Percentiles rank a stretch among this genome's conserved stretches.
Conservation (phyloP, 163 green algal species). For the Trebouxiophyceae sp. region DNA sequence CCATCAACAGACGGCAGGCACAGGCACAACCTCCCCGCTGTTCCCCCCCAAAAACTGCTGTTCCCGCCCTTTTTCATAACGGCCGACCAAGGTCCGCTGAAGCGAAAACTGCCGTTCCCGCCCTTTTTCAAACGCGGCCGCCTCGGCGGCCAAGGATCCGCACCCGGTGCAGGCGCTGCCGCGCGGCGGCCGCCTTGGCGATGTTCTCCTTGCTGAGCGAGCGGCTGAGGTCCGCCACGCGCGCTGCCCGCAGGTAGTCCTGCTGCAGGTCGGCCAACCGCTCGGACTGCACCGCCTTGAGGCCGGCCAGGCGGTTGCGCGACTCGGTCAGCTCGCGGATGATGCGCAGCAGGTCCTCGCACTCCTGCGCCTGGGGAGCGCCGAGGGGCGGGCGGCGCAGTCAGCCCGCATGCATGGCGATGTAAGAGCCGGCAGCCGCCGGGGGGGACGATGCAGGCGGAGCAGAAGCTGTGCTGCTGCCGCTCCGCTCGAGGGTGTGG, state of each 20-base stretch:
- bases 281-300: slow-evolving; percentile 20
- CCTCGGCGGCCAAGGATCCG: no score
- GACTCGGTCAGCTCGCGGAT: slow-evolving; percentile 36
- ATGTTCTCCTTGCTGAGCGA: slow-evolving; percentile 38
- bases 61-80: no score
- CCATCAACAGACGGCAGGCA: background rate
- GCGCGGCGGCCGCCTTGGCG: slow-evolving; percentile 24
- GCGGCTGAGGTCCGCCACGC: slow-evolving; percentile 39
- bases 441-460: no score
- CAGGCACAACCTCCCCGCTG: background rate
- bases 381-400: background rate
- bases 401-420: no score
- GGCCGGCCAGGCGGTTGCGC: slow-evolving; percentile 20
- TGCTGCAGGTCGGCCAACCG: slow-evolving; percentile 31
- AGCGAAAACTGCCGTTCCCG: no score
- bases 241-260: slow-evolving; percentile 28
- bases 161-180: slow-evolving; percentile 15
- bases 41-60: background rate
- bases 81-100: no score
- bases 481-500: no score
- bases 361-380: slow-evolving; percentile 28
- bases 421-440: no score
- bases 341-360: slow-evolving; percentile 31
- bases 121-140: no score
- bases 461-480: no score